Conservation (phyloP, 345 rosid species). For the Gossypium herbaceum region DNA sequence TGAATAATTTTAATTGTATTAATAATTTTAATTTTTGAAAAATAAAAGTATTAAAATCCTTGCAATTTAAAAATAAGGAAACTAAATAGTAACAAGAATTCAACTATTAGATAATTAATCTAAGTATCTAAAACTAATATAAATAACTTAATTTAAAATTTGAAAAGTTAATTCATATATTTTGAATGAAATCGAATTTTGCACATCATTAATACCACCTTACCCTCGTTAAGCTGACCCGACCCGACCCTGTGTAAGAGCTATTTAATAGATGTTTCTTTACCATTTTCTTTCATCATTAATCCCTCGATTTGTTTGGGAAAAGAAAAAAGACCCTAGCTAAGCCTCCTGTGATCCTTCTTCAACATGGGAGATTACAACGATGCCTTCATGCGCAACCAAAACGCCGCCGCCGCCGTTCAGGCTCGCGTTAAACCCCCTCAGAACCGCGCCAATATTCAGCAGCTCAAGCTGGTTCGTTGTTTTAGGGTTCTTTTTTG, state of each 20-base stretch:
- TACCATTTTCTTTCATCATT: not conserved
- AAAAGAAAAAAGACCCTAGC: constrained; percentile 29
- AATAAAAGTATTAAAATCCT: too few species aligned
- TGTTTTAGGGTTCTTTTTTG: not conserved
- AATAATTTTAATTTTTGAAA: too few species aligned
- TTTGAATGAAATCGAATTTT: too few species aligned
- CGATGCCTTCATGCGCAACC: constrained; percentile 20
- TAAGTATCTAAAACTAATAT: too few species aligned
- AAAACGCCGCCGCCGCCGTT: constrained; percentile 43
- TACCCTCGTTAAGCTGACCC: too few species aligned
- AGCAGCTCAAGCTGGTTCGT: constrained; percentile 91
- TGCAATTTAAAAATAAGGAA: too few species aligned
- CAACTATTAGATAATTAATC: too few species aligned
- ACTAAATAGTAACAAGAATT: too few species aligned
- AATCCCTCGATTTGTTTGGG: constrained; percentile 11
- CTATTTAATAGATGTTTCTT: not conserved
- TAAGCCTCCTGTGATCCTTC: constrained; percentile 14
- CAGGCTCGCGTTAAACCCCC: constrained; percentile 74
- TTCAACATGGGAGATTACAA: constrained; percentile 12
- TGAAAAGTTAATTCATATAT: too few species aligned
- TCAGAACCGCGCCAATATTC: constrained; percentile 89
- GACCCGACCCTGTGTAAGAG: not conserved
- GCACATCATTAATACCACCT: too few species aligned
- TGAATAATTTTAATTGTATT: too few species aligned
- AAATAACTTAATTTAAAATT: too few species aligned